phyloP scores from a whole-genome alignment of 768 basidiomycete genomes.

The Chlorophyllum brunneum region DNA sequence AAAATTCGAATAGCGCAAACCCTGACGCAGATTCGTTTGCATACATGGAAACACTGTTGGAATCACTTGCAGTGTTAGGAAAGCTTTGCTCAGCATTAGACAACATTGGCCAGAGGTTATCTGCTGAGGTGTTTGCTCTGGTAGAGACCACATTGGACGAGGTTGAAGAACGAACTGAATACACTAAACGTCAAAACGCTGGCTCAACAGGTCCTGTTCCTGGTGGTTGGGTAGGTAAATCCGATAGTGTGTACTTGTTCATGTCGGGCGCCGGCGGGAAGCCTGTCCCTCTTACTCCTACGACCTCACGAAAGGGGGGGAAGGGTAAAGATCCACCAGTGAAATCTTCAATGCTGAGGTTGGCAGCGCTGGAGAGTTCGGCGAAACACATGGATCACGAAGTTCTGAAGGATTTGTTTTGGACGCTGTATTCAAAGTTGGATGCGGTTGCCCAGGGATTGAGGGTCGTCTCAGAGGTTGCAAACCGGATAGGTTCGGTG shows the following conservation, averaged over 20 bases:
- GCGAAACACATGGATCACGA: conserved; percentile 77
- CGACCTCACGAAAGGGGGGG: conserved; percentile 6
- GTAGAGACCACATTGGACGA: conserved; percentile 88
- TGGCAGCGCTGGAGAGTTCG: conserved; percentile 71
- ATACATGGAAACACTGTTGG: conserved; percentile 89
- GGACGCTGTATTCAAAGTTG: conserved; percentile 95
- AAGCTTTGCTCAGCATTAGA: conserved; percentile 85
- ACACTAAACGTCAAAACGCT: conserved; percentile 39
- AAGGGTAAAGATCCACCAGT: conserved; percentile 28
- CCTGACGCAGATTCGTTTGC: conserved; percentile 92
- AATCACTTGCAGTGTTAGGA: conserved; percentile 89
- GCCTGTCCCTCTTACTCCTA: conserved; percentile 19
- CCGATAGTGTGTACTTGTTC: conserved; percentile 55
- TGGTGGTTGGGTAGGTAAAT: conserved; percentile 30
- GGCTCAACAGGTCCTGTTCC: conserved; percentile 34
- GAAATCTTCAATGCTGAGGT: conserved; percentile 54
- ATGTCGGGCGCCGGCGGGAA: conserved; percentile 27
- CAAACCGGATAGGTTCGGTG: conserved; percentile 87
- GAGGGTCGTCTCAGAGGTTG: conserved; percentile 85
- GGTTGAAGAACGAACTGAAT: conserved; percentile 87
- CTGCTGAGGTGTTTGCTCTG: conserved; percentile 77
- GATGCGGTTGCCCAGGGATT: conserved; percentile 92
- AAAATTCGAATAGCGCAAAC: conserved; percentile 37
- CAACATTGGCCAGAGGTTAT: conserved; percentile 75
- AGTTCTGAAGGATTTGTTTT: conserved; percentile 87